These are phyloP conservation scores for Chlorella sp. DNA, from an alignment of 139 green algal species.

Conservation along the genomic window DNA sequence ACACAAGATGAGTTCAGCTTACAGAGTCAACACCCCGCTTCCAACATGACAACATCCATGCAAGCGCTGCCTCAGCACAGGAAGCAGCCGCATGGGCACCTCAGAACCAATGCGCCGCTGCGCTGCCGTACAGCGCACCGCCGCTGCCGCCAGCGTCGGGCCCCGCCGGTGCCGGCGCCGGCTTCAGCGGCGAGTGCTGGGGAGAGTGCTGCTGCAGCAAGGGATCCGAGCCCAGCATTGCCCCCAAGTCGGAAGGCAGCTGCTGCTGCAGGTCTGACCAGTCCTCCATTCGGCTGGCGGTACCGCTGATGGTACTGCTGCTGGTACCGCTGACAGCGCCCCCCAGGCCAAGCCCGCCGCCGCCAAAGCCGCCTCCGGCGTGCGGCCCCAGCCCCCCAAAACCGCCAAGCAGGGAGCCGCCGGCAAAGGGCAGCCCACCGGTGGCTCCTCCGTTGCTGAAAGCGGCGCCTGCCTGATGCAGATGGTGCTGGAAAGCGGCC, in stretches of 20 bases:
- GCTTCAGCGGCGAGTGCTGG: background rate
- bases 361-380: background rate
- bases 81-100: no score
- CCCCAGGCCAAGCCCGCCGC: background rate
- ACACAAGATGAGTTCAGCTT: no score
- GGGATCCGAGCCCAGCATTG: conserved; percentile 39
- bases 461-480: background rate
- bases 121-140: background rate
- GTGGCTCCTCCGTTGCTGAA: background rate
- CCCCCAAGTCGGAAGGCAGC: conserved; percentile 45
- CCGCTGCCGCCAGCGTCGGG: background rate
- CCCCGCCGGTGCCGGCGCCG: background rate
- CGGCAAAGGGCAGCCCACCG: background rate
- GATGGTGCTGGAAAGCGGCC: conserved; percentile 14
- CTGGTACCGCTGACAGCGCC: background rate
- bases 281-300: conserved; percentile 15
- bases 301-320: conserved; percentile 5
- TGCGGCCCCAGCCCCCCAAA: background rate
- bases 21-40: no score
- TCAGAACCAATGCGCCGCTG: conserved; percentile 1
- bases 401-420: background rate
- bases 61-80: no score
- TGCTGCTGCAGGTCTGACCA: conserved; percentile 47
- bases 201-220: background rate
- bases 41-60: no score